Conservation (phyloP, 495 filamentous ascomycete genomes). For the Hypoxylon lienhwacheense region DNA sequence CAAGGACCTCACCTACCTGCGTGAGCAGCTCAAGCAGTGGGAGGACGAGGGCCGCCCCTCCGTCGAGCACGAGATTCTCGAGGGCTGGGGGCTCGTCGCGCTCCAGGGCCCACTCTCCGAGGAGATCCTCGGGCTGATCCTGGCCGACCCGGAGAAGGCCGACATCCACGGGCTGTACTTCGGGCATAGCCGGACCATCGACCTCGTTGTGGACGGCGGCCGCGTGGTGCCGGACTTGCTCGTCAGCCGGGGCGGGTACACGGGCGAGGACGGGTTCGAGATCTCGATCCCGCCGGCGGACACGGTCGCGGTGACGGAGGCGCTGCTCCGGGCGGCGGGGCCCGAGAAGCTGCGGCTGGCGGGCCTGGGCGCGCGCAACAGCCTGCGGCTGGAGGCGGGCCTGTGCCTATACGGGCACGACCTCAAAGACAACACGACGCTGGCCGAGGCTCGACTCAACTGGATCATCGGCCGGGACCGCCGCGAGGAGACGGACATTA, state of each 20-base stretch:
- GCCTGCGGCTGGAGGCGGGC: conserved; percentile 88
- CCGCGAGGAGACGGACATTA: conserved; percentile 48
- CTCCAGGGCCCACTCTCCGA: conserved; percentile 82
- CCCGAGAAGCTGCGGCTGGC: conserved; percentile 71
- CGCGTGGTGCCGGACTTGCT: conserved; percentile 61
- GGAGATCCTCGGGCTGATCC: conserved; percentile 59
- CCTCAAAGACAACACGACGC: conserved; percentile 84
- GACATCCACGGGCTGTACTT: conserved; percentile 77
- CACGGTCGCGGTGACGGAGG: conserved; percentile 56
- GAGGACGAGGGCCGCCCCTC: conserved; percentile 45
- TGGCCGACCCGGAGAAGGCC: conserved; percentile 50
- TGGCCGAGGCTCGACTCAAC: conserved; percentile 76
- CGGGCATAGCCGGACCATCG: conserved; percentile 65
- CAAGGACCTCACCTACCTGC: conserved; percentile 80
- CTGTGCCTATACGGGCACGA: conserved; percentile 99
- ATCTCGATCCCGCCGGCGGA: conserved; percentile 74
- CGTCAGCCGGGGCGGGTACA: conserved; percentile 88
- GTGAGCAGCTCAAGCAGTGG: conserved; percentile 64
- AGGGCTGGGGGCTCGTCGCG: conserved; percentile 79
- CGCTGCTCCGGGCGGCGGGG: conserved; percentile 64
- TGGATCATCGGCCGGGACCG: conserved; percentile 86
- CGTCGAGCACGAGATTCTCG: conserved; percentile 46
- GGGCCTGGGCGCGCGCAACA: conserved; percentile 88
- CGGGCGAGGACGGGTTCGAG: conserved; percentile 97
- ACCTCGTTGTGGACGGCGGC: conserved; percentile 50